A percentile compares a stretch with the other conserved stretches of the same genome.
Conservation (phyloP, 495 filamentous ascomycete species). For the Aspergillus sparsus region DNA sequence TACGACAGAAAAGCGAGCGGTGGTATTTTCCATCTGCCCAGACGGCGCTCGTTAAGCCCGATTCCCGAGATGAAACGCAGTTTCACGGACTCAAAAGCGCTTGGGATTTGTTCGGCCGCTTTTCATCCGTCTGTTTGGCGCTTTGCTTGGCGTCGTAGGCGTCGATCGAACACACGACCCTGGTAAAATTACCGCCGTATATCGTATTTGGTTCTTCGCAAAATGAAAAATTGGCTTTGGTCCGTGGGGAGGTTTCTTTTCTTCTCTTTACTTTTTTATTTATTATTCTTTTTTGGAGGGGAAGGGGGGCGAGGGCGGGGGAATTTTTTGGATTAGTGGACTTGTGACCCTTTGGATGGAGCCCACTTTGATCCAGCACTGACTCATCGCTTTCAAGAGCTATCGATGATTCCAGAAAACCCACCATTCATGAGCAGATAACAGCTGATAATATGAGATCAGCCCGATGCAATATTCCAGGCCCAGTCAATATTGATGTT, state of each 20-base stretch:
- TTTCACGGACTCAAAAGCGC: conserved; percentile 1
- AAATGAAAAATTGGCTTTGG: neutral
- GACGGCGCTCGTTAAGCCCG: neutral
- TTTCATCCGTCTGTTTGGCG: neutral
- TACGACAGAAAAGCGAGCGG: neutral
- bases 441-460: too few species aligned
- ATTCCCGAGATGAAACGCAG: conserved; percentile 6
- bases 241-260: neutral
- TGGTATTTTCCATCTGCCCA: neutral
- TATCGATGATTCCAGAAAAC: neutral
- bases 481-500: too few species aligned
- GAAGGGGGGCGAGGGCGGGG: neutral
- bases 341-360: neutral
- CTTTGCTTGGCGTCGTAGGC: conserved; percentile 6
- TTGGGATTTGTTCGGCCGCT: neutral
- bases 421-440: neutral
- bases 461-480: too few species aligned
- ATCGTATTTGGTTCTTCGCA: neutral
- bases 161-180: conserved; percentile 6
- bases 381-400: neutral
- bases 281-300: neutral
- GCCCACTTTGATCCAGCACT: neutral
- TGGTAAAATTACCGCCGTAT: conserved; percentile 2
- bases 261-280: neutral
- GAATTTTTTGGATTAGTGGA: neutral